A percentile compares a stretch with the other conserved stretches of the same genome.
Conservation (phyloP, 257 asterid genomes). For the Forsythia viridissima region DNA sequence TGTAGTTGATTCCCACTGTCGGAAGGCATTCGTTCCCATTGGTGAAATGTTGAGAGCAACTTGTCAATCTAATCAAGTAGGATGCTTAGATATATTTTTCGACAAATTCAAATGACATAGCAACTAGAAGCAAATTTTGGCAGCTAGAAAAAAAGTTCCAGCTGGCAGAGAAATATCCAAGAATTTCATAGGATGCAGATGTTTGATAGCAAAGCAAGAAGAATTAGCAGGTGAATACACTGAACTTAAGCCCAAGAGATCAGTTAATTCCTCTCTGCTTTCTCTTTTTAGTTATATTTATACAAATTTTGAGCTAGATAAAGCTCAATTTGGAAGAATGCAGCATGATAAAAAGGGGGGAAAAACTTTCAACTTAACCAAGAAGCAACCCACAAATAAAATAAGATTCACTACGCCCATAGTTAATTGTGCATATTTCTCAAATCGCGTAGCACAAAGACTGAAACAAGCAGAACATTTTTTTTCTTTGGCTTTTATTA, state of each 20-base stretch:
- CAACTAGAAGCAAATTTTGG: conserved; percentile 8
- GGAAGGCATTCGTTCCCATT: conserved; percentile 75
- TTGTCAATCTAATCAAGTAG: conserved; percentile 73
- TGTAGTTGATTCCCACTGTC: conserved; percentile 63
- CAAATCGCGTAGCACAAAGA: background rate
- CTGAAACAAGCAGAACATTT: conserved; percentile 3
- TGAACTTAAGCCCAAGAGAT: background rate
- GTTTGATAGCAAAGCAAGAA: conserved; percentile 5
- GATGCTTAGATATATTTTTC: conserved; percentile 17
- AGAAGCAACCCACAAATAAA: background rate
- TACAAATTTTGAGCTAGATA: background rate
- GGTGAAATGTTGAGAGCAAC: conserved; percentile 70
- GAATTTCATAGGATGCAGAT: conserved; percentile 4
- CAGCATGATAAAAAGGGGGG: background rate
- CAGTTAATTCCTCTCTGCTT: background rate
- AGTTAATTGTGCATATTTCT: background rate
- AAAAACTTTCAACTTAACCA: background rate
- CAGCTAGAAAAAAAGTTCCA: background rate
- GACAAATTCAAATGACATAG: conserved; percentile 7
- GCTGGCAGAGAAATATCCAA: background rate
- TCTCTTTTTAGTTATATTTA: background rate
- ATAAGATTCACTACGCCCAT: background rate
- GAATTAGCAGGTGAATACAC: conserved; percentile 11
- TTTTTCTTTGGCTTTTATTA: background rate
- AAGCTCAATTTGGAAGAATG: conserved; percentile 16